phyloP scores from a whole-genome alignment of 2,329 filamentous ascomycete species.

The Fusarium sp. region DNA sequence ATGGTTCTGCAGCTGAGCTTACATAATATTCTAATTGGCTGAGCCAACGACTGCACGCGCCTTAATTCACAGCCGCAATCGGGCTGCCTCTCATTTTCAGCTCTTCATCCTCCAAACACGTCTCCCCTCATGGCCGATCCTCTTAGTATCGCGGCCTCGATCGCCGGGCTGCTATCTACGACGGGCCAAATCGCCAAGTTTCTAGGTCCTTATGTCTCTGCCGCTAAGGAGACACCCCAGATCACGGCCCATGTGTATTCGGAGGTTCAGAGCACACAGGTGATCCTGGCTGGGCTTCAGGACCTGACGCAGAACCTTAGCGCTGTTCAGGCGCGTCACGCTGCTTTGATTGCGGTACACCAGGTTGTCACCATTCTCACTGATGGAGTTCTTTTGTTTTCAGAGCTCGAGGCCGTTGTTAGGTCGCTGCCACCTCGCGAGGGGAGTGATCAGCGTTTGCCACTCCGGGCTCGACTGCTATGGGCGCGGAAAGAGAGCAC shows the following conservation, averaged over 20 bases:
- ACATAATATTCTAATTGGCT: neutral
- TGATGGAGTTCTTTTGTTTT: constrained; percentile 11
- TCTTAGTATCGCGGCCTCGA: constrained; percentile 19
- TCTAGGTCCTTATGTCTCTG: constrained; percentile 16
- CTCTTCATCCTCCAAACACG: neutral
- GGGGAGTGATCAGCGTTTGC: fast-evolving
- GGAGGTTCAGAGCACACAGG: constrained; percentile 15
- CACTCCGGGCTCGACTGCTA: neutral
- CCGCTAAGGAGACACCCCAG: constrained; percentile 22
- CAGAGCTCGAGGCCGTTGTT: constrained; percentile 10
- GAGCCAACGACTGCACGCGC: neutral
- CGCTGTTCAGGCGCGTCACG: fast-evolving
- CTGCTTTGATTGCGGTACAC: neutral
- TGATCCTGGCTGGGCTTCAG: constrained; percentile 12
- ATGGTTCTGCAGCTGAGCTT: neutral
- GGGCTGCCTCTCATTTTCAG: constrained; percentile 7
- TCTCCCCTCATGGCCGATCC: constrained; percentile 12
- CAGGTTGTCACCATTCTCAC: constrained; percentile 20
- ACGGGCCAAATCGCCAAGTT: neutral
- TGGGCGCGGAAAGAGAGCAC: neutral
- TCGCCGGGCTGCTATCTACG: constrained; percentile 8
- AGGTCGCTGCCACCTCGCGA: neutral
- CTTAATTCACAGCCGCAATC: neutral
- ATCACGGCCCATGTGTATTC: constrained; percentile 15
- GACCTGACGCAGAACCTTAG: neutral